Conservation (phyloP, 2,329 filamentous ascomycete genomes). For the Dactylellina cionopaga region DNA sequence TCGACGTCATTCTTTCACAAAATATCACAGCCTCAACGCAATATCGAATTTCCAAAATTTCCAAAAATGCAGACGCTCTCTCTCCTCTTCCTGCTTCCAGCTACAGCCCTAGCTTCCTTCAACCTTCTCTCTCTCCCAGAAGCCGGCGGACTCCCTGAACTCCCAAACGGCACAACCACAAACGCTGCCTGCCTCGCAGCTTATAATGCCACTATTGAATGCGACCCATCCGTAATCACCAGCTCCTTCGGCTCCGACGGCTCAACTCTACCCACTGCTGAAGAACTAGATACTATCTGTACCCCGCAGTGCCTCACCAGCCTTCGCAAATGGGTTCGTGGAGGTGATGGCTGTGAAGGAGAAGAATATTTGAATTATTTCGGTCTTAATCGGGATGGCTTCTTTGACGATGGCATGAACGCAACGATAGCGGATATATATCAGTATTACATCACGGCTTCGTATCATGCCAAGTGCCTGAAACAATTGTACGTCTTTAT, state of each 20-base stretch:
- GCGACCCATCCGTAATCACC: conserved; percentile 12
- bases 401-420: conserved; percentile 6
- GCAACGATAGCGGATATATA: background rate
- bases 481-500: conserved; percentile 11
- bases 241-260: background rate
- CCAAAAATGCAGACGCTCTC: background rate
- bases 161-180: background rate
- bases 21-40: conserved; percentile 2
- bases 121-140: conserved; percentile 30
- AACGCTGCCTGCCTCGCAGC: conserved; percentile 34
- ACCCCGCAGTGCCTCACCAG: conserved; percentile 11
- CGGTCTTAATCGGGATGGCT: background rate
- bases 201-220: conserved; percentile 42
- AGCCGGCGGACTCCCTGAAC: background rate
- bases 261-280: background rate
- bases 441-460: conserved; percentile 40
- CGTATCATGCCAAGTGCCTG: conserved; percentile 27
- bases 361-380: conserved; percentile 37
- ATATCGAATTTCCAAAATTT: background rate
- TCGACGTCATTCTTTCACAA: background rate
- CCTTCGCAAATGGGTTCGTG: conserved; percentile 25
- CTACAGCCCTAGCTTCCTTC: conserved; percentile 24
- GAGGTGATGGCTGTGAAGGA: conserved; percentile 21
- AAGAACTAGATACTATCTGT: conserved; percentile 16
- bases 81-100: conserved; percentile 21